These are phyloP conservation scores for Castanospermum australe DNA, from an alignment of 306 rosid genomes.

Conservation along the genomic window DNA sequence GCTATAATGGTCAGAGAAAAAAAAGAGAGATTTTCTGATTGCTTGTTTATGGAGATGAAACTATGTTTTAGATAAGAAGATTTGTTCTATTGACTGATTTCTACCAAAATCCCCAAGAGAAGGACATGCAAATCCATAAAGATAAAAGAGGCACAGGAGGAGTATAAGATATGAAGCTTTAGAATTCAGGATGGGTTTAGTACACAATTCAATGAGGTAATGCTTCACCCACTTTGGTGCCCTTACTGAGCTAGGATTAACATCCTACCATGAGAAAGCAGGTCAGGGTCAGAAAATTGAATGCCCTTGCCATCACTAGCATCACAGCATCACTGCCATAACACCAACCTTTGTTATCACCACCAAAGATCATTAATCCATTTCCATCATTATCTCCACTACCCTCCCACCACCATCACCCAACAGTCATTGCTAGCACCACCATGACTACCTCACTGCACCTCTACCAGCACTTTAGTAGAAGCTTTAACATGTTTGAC, in stretches of 20 bases:
- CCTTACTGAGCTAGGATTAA: not conserved
- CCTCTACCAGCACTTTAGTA: not conserved
- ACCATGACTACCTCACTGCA: not conserved
- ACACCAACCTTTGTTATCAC: not conserved
- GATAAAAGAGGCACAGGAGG: not conserved
- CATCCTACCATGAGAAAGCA: not conserved
- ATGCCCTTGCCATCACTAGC: not conserved
- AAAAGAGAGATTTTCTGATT: not conserved
- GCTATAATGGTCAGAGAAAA: not conserved
- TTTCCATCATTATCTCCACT: not conserved
- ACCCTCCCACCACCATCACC: not conserved
- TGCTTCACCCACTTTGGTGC: not conserved
- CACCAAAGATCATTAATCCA: not conserved
- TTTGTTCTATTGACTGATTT: not conserved
- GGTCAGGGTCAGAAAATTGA: not conserved
- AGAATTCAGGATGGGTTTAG: not conserved
- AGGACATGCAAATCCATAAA: not conserved
- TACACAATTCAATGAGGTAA: not conserved
- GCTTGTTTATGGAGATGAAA: not conserved
- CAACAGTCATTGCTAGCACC: not conserved
- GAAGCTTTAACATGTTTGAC: not conserved
- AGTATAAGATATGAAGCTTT: not conserved
- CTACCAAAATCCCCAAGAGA: not conserved
- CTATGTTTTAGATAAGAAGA: not conserved
- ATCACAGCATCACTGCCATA: not conserved